Evolutionary conservation across 2,329 filamentous ascomycete genomes (phyloP).

Genomic region (Sporothrix inflata): DNA sequence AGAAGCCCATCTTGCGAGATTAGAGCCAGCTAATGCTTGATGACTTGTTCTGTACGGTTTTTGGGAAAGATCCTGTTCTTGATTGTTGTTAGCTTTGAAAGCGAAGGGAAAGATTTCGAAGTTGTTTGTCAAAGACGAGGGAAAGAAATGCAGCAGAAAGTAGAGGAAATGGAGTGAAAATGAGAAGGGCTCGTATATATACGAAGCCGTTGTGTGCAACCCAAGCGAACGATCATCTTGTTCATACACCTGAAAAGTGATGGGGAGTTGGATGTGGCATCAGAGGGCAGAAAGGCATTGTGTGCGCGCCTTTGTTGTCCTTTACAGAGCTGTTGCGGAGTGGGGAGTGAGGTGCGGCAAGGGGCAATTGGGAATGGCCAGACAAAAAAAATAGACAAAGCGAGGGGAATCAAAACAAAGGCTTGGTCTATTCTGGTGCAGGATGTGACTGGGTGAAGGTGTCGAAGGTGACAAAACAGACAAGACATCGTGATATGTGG

Average conservation of each 20-base stretch:
- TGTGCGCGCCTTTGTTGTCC: background rate
- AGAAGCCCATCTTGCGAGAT: conserved; percentile 49
- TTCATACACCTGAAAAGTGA: background rate
- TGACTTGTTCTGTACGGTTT: background rate
- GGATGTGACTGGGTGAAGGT: background rate
- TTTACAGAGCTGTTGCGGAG: background rate
- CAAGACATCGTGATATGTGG: background rate
- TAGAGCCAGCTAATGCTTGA: conserved; percentile 38
- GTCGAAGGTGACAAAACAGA: background rate
- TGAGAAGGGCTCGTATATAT: background rate
- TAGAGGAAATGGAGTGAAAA: background rate
- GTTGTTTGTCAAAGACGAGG: background rate
- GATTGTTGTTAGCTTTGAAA: background rate
- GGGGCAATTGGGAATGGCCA: background rate
- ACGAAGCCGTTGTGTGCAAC: background rate
- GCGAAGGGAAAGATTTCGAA: background rate
- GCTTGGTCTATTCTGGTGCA: background rate
- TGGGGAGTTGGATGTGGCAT: background rate
- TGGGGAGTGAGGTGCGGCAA: background rate
- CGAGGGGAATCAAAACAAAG: background rate
- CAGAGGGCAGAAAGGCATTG: background rate
- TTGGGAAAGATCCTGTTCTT: background rate
- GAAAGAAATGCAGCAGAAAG: background rate
- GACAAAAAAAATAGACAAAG: background rate
- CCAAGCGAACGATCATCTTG: background rate